These are phyloP conservation scores for Boletus tylopilopsis DNA, from an alignment of 768 basidiomycete species.

Conservation along the genomic window DNA sequence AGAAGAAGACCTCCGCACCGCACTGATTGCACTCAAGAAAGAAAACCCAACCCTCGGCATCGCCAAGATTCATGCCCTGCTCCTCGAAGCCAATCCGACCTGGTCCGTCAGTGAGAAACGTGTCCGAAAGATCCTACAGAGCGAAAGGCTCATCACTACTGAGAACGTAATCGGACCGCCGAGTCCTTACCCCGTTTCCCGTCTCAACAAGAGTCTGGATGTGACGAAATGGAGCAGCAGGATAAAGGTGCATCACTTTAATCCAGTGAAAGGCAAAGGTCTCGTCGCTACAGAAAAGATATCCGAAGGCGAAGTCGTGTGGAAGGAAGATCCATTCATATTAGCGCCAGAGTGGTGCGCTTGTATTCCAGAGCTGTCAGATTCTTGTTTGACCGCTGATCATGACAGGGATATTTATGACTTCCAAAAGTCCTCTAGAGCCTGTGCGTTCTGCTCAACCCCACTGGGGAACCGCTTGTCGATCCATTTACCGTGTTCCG, in stretches of 20 bases:
- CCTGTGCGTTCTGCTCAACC: slow-evolving; percentile 75
- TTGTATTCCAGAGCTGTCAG: slow-evolving; percentile 16
- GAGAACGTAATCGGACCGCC: slow-evolving; percentile 1
- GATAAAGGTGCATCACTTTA: slow-evolving; percentile 65
- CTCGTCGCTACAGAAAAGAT: slow-evolving; percentile 70
- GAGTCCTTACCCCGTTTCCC: slow-evolving; percentile 53
- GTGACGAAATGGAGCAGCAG: slow-evolving; percentile 58
- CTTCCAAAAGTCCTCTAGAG: slow-evolving; percentile 51
- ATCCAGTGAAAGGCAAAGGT: slow-evolving; percentile 75
- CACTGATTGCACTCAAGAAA: slow-evolving; percentile 51
- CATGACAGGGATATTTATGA: slow-evolving; percentile 71
- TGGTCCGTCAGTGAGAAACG: slow-evolving; percentile 88
- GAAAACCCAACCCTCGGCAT: slow-evolving; percentile 66
- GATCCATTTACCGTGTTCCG: slow-evolving; percentile 51
- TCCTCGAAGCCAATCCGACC: slow-evolving; percentile 55
- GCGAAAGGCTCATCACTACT: slow-evolving; percentile 44
- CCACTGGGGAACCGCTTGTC: slow-evolving; percentile 43
- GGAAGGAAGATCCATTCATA: slow-evolving; percentile 83
- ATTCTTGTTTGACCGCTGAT: neutral
- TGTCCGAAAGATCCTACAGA: slow-evolving; percentile 65
- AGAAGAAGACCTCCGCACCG: slow-evolving; percentile 60
- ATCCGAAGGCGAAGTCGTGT: slow-evolving; percentile 67
- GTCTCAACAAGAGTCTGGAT: slow-evolving; percentile 61
- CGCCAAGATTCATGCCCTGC: slow-evolving; percentile 60
- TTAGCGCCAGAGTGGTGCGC: slow-evolving; percentile 84